phyloP scores from a whole-genome alignment of 208 protist genomes.

The Borovskyia barvae region DNA sequence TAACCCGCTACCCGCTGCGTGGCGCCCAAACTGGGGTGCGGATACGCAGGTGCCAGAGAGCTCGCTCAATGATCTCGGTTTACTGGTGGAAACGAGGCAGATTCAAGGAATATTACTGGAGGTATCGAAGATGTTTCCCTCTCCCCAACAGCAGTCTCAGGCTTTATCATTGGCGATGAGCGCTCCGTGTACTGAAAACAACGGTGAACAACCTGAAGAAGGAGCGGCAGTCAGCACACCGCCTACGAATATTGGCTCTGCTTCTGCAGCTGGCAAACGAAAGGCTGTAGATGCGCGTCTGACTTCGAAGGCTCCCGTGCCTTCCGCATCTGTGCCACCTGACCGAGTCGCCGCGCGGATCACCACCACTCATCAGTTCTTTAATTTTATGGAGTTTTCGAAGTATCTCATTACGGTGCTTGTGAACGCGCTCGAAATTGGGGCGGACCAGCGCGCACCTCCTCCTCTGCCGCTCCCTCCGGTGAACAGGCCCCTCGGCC shows the following conservation, averaged over 20 bases:
- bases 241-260: not conserved
- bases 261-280: not conserved
- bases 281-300: not conserved
- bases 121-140: conserved; percentile 12
- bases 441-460: conserved; percentile 12
- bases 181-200: no score
- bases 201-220: not conserved
- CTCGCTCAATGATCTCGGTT: conserved; percentile 10
- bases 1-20: conserved; percentile 8
- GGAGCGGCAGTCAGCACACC: not conserved
- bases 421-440: conserved; percentile 25
- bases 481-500: no score
- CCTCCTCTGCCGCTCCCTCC: conserved; percentile 6
- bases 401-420: conserved; percentile 16
- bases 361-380: conserved; percentile 7
- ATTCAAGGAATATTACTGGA: conserved; percentile 15
- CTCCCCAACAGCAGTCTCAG: conserved; percentile 3
- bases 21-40: not conserved
- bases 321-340: not conserved
- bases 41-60: not conserved
- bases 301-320: not conserved
- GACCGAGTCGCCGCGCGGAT: not conserved
- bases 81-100: conserved; percentile 12
- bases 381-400: conserved; percentile 22
- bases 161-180: not conserved